Conservation (phyloP, 179 eudicot species). For the Actinidia arguta region DNA sequence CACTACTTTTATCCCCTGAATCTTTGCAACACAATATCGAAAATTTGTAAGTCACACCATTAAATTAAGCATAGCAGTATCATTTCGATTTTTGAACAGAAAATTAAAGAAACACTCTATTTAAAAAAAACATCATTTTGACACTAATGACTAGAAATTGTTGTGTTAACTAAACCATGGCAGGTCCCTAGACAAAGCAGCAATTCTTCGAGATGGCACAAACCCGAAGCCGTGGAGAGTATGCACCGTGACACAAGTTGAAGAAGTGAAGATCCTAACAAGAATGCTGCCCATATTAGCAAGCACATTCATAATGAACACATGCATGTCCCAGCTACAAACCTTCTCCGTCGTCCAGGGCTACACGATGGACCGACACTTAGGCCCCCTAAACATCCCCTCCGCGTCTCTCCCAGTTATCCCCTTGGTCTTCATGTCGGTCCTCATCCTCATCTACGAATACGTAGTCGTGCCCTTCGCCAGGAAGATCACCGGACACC, state of each 20-base stretch:
- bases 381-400: constrained; percentile 11
- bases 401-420: constrained; percentile 35
- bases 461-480: constrained; percentile 34
- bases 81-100: too few relatives aligned
- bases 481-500: constrained; percentile 35
- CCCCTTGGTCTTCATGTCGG: constrained; percentile 39
- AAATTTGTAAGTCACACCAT: too few relatives aligned
- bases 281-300: constrained; percentile 35
- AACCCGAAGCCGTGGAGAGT: constrained; percentile 4
- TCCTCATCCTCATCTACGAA: constrained; percentile 41
- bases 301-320: too few relatives aligned
- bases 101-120: too few relatives aligned
- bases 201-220: constrained; percentile 24
- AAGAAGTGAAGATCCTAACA: constrained; percentile 40
- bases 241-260: constrained; percentile 42
- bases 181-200: constrained; percentile 45
- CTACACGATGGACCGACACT: neutral
- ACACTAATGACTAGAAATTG: too few relatives aligned
- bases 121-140: too few relatives aligned
- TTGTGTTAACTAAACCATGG: too few relatives aligned
- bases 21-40: too few relatives aligned
- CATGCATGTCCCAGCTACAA: too few relatives aligned
- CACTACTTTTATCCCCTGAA: too few relatives aligned
- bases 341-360: constrained; percentile 19
- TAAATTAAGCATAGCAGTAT: too few relatives aligned